These are phyloP conservation scores for Panicum hallii DNA, from an alignment of 202 grass and related monocot genomes.

Conservation along the genomic window DNA sequence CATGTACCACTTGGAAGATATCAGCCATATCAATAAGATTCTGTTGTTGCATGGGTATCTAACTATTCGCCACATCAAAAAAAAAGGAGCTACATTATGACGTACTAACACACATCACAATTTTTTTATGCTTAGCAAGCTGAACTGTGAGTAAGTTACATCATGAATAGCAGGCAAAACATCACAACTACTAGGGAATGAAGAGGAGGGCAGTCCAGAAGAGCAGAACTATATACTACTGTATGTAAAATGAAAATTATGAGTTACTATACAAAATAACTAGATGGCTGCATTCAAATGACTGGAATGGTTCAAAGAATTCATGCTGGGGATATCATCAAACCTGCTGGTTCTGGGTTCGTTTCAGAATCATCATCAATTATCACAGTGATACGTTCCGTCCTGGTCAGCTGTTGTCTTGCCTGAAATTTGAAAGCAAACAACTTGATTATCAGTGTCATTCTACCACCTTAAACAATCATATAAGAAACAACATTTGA, in stretches of 20 bases:
- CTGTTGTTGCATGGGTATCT: neutral
- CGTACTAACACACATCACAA: neutral
- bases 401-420: constrained; percentile 44
- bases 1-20: constrained; percentile 5
- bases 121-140: neutral
- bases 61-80: neutral
- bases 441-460: constrained; percentile 15
- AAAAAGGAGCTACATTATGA: neutral
- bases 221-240: neutral
- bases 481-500: neutral
- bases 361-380: constrained; percentile 88
- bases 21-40: neutral
- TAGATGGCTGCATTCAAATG: constrained; percentile 14
- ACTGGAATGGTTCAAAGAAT: constrained; percentile 10
- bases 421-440: constrained; percentile 48
- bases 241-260: constrained; percentile 1
- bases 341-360: constrained; percentile 63
- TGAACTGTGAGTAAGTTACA: constrained; percentile 8
- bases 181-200: neutral
- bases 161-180: neutral
- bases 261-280: neutral
- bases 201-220: neutral
- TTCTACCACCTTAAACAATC: constrained; percentile 10
- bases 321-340: constrained; percentile 31
- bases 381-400: constrained; percentile 51